Base-by-base conservation (phyloP, 1,284 basidiomycete species). In the Baeospora myosura region DNA sequence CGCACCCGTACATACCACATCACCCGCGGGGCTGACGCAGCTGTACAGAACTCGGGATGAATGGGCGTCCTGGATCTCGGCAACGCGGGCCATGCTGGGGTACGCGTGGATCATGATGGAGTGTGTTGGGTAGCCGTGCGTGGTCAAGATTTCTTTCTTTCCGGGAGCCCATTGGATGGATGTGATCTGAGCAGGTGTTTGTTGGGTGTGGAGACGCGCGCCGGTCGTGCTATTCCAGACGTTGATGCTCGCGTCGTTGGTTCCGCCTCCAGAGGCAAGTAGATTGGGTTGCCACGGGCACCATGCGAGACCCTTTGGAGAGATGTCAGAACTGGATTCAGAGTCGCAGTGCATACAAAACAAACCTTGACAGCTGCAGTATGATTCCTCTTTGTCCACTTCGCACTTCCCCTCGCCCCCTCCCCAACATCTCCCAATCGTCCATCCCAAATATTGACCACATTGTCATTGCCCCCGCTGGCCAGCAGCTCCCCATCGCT, bases 361-460 rank as follows among this genome's bases (percentile, higher is more conserved):
- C 63, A 41, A 46, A 81, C 89, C 74, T 97, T 97, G 52, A 96
- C 92, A 0, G 93, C 93, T 0, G 92, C 93, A 0, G 87, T 90
- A 62, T 97, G 93, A 59, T 92, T 95, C 33, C 88, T 73, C 65
- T 95, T 96, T 33, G 88, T 91, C 90, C 89, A 90, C 56, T 89
- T 84, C 2, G 88, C 82, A 43, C 75, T 71, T 4, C 82, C 77
- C 32, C 82, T 67, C 1, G 78, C 67, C 8, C 74, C 72, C 24
- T 76, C 68, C 2, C 64, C 69, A 3, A 80, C 75, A 53, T 85
- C 80, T 0, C 81, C 81, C 0, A 88, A 63, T 24, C 89, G 71
- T 0, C 83, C 82, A 54, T 97, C 94, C 94, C 93, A 97, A 41
- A 95, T 86, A 58, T 96, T 95, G 43, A 97, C 91, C 12, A 95